Evolutionary conservation across 176 grass and related monocot genomes (phyloP).

Genomic region (Alloteropsis semialata): DNA sequence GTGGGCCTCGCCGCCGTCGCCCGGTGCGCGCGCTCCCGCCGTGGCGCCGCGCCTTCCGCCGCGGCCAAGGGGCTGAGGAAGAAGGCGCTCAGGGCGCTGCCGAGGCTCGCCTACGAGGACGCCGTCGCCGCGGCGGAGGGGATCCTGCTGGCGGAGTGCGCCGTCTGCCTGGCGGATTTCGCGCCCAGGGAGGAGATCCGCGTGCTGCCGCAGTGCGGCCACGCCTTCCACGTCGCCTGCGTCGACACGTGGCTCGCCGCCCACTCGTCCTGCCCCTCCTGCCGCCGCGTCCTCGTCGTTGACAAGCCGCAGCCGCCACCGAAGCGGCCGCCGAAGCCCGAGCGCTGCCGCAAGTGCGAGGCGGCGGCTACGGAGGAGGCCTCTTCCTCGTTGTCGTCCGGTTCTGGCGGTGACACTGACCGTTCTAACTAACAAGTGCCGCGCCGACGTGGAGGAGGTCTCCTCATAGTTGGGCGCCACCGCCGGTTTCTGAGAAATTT

Average conservation of each 20-base stretch:
- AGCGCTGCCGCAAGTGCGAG: slow-evolving; percentile 72
- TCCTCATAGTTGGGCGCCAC: too few relatives aligned
- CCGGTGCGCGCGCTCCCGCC: slow-evolving; percentile 44
- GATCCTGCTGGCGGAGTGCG: slow-evolving; percentile 39
- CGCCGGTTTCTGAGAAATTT: too few relatives aligned
- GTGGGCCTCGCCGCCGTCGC: slow-evolving; percentile 56
- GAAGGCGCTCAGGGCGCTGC: slow-evolving; percentile 60
- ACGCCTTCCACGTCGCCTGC: slow-evolving; percentile 71
- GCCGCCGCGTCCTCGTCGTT: slow-evolving; percentile 66
- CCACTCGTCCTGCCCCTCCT: slow-evolving; percentile 71
- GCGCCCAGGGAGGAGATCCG: slow-evolving; percentile 64
- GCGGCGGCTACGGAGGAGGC: too few relatives aligned
- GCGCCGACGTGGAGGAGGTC: too few relatives aligned
- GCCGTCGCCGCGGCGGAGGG: slow-evolving; percentile 36
- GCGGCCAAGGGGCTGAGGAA: slow-evolving; percentile 56
- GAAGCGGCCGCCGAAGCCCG: too few relatives aligned
- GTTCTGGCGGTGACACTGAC: too few relatives aligned
- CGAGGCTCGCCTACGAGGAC: slow-evolving; percentile 59
- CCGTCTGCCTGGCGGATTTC: slow-evolving; percentile 64
- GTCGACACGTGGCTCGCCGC: slow-evolving; percentile 70
- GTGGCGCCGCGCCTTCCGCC: background rate
- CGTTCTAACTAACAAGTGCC: too few relatives aligned
- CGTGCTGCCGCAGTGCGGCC: slow-evolving; percentile 80
- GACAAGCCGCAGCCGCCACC: slow-evolving; percentile 38
- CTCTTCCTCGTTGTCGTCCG: too few relatives aligned